phyloP scores from a whole-genome alignment of 208 protist genomes.

The Balamuthia mandrillaris region DNA sequence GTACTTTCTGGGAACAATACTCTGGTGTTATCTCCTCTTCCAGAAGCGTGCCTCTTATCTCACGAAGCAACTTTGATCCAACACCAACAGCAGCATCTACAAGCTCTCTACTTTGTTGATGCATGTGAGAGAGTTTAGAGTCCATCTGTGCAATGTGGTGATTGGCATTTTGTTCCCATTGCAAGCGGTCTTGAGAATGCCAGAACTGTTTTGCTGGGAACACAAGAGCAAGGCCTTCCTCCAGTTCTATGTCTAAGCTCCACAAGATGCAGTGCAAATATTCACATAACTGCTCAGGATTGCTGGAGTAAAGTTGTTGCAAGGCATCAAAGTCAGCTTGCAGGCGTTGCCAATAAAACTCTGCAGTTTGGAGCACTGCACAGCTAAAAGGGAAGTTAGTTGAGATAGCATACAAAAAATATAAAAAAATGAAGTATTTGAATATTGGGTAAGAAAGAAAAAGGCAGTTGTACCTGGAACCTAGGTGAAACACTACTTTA shows the following conservation, averaged over 20 bases:
- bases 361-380: background rate
- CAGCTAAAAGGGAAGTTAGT: background rate
- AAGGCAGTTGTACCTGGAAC: background rate
- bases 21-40: background rate
- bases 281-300: background rate
- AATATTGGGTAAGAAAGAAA: background rate
- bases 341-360: background rate
- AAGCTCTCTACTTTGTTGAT: background rate
- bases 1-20: background rate
- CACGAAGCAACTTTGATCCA: background rate
- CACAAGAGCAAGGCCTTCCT: background rate
- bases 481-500: background rate
- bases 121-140: background rate
- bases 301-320: background rate
- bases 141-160: background rate
- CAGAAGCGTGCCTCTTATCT: background rate
- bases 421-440: background rate
- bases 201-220: background rate
- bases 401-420: too few species aligned
- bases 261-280: background rate
- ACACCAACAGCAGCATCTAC: background rate
- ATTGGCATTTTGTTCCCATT: background rate
- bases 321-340: background rate
- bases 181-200: background rate
- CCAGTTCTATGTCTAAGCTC: too few species aligned